A percentile compares a stretch with the other conserved stretches of the same genome.
Conservation (phyloP, 208 protist species). For the Acanthamoeba lenticulata region DNA sequence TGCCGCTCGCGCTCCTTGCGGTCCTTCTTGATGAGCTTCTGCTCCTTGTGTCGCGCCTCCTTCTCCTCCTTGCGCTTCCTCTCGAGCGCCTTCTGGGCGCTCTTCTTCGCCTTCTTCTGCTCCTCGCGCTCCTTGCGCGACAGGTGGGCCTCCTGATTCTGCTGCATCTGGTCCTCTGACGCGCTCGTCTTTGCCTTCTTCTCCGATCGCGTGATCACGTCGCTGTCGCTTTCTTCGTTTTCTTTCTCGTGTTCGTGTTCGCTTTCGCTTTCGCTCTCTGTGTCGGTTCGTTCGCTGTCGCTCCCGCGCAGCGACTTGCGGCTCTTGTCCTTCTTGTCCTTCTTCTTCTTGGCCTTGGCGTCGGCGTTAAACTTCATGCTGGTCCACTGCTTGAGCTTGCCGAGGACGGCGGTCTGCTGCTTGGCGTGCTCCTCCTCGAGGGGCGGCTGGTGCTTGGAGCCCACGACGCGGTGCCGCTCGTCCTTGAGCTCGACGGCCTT, state of each 20-base stretch:
- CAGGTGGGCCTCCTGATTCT: background rate
- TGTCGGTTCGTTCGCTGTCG: background rate
- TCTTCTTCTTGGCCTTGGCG: background rate
- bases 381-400: slow-evolving; percentile 10
- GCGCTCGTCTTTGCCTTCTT: background rate
- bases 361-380: background rate
- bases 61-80: background rate
- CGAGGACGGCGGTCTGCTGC: background rate
- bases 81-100: background rate
- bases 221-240: background rate
- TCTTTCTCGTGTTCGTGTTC: background rate
- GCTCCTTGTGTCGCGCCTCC: background rate
- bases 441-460: slow-evolving; percentile 17
- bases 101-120: background rate
- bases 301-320: background rate
- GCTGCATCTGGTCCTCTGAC: background rate
- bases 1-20: background rate
- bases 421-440: background rate
- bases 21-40: background rate
- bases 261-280: background rate
- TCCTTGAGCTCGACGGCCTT: slow-evolving; percentile 30
- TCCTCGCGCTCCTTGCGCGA: background rate
- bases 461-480: slow-evolving; percentile 19
- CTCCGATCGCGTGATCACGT: background rate
- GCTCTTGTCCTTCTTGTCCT: background rate